Evolutionary conservation across 1,284 basidiomycete species (phyloP).

Genomic region (Ceratobasidium sp.): DNA sequence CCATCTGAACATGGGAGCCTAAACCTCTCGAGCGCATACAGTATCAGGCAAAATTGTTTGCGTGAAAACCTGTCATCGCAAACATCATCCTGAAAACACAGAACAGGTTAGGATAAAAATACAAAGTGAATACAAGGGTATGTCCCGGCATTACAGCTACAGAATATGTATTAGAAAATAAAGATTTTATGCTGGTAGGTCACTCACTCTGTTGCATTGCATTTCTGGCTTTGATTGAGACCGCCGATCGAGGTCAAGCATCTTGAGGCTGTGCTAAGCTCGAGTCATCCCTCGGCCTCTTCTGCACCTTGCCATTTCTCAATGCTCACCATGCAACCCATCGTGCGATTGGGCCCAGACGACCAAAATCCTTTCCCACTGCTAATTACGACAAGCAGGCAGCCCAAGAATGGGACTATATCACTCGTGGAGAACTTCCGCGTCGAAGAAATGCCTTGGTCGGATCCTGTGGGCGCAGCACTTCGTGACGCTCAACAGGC

Average conservation of each 20-base stretch:
- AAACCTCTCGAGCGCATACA: neutral
- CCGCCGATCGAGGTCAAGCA: too few relatives aligned
- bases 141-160: too few relatives aligned
- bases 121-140: too few relatives aligned
- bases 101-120: too few relatives aligned
- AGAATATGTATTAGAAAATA: too few relatives aligned
- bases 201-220: too few relatives aligned
- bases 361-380: constrained; percentile 33
- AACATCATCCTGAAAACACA: too few relatives aligned
- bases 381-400: constrained; percentile 18
- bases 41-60: too few relatives aligned
- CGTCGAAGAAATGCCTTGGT: constrained; percentile 33
- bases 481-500: constrained; percentile 36
- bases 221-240: too few relatives aligned
- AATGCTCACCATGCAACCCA: constrained; percentile 19
- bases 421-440: constrained; percentile 24
- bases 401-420: constrained; percentile 3
- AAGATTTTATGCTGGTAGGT: too few relatives aligned
- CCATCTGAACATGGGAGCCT: neutral
- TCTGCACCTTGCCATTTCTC: neutral
- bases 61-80: too few relatives aligned
- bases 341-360: constrained; percentile 31
- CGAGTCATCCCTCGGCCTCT: neutral
- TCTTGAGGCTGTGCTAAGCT: too few relatives aligned
- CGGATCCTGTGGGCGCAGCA: constrained; percentile 20